Conservation (phyloP, 495 filamentous ascomycete species). For the Lepraria neglecta region DNA sequence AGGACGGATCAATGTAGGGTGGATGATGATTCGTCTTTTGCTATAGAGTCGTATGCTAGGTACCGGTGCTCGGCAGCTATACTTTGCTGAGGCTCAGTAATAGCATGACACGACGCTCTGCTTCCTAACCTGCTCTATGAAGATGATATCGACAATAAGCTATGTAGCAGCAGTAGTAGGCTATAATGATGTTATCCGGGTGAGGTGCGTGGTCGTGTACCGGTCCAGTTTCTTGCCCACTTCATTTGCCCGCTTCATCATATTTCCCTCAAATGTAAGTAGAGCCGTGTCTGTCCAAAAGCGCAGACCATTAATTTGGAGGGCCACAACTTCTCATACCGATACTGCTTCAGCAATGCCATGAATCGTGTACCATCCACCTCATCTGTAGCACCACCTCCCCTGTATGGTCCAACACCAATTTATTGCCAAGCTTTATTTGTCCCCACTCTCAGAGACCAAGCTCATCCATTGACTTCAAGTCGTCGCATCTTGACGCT, state of each 20-base stretch:
- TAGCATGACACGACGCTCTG: constrained; percentile 39
- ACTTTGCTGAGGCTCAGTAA: constrained; percentile 25
- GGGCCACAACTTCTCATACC: constrained; percentile 15
- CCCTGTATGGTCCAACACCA: background rate
- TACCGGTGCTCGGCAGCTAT: constrained; percentile 34
- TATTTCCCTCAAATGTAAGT: constrained; percentile 1
- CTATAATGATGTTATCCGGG: constrained; percentile 11
- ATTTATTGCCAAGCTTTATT: background rate
- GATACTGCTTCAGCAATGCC: constrained; percentile 1
- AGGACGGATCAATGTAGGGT: constrained; percentile 24
- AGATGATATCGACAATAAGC: constrained; percentile 60
- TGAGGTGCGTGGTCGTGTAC: background rate
- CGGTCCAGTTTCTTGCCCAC: constrained; percentile 13
- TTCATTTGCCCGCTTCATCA: constrained; percentile 9
- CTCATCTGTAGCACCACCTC: background rate
- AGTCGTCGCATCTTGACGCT: background rate
- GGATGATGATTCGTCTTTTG: constrained; percentile 31
- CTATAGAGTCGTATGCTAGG: constrained; percentile 46
- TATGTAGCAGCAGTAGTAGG: constrained; percentile 51
- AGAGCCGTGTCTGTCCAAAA: constrained; percentile 10
- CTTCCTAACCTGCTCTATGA: constrained; percentile 56
- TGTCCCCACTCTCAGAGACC: background rate
- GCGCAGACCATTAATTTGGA: constrained; percentile 13
- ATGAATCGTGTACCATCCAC: constrained; percentile 4
- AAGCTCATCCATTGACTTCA: background rate